Conservation (phyloP, 768 basidiomycete genomes). For the Tephrocybe sp. region DNA sequence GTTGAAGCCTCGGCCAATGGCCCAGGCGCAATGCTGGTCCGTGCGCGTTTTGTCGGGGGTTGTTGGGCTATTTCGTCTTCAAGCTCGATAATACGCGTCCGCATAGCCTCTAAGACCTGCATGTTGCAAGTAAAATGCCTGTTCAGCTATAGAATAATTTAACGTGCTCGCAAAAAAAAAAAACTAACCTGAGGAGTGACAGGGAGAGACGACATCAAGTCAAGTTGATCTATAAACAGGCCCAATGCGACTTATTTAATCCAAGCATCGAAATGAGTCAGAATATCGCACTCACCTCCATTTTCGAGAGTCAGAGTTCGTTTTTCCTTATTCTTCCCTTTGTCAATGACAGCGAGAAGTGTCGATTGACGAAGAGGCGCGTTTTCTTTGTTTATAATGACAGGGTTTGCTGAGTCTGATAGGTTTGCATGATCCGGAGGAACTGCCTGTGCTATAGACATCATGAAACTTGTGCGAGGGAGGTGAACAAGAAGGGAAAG, state of each 20-base stretch:
- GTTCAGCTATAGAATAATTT: constrained; percentile 9
- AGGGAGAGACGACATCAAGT: constrained; percentile 22
- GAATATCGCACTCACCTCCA: constrained; percentile 16
- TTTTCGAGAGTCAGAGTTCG: constrained; percentile 21
- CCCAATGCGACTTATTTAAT: neutral
- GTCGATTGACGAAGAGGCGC: constrained; percentile 14
- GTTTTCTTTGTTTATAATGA: constrained; percentile 10
- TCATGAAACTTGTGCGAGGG: neutral
- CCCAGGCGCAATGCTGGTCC: constrained; percentile 13
- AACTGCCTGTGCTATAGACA: neutral
- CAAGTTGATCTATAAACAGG: constrained; percentile 21
- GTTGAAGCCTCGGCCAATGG: constrained; percentile 12
- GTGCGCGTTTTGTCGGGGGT: constrained; percentile 33
- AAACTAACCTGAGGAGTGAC: constrained; percentile 21
- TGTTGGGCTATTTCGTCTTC: constrained; percentile 29
- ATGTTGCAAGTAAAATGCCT: constrained; percentile 7
- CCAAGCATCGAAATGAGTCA: constrained; percentile 5
- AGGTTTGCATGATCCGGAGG: neutral
- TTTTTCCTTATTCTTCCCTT: constrained; percentile 15
- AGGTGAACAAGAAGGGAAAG: neutral
- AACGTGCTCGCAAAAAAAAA: neutral
- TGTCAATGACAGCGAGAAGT: constrained; percentile 19
- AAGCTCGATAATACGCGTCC: constrained; percentile 30
- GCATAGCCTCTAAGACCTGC: constrained; percentile 30
- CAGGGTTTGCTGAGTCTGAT: neutral